phyloP scores from a whole-genome alignment of 1,284 basidiomycete species.

The Ustilago crameri region DNA sequence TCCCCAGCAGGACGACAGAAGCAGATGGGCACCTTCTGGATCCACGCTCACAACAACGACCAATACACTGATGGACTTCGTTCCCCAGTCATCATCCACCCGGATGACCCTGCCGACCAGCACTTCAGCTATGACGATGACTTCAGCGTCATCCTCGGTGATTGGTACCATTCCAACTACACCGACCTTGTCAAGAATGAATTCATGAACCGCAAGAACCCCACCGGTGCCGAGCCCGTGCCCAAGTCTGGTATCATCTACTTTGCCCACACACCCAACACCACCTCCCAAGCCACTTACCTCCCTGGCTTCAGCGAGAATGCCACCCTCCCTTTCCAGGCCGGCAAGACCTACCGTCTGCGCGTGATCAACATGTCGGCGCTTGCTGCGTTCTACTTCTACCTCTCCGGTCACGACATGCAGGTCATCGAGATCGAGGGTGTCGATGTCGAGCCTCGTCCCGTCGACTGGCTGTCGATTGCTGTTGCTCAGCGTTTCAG shows the following conservation, averaged over 20 bases:
- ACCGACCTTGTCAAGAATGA: conserved; percentile 55
- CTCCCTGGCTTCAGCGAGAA: conserved; percentile 76
- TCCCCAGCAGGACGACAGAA: conserved; percentile 38
- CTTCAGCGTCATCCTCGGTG: conserved; percentile 83
- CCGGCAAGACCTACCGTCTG: conserved; percentile 72
- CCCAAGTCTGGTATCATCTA: conserved; percentile 81
- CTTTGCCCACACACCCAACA: conserved; percentile 76
- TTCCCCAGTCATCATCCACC: conserved; percentile 67
- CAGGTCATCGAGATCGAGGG: conserved; percentile 61
- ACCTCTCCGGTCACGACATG: conserved; percentile 43
- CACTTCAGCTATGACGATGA: conserved; percentile 85
- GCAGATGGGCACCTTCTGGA: conserved; percentile 71
- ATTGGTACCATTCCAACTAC: conserved; percentile 73
- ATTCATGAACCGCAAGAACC: conserved; percentile 76
- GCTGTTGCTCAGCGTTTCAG: conserved; percentile 55
- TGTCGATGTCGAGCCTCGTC: conserved; percentile 41
- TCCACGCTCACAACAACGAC: conserved; percentile 63
- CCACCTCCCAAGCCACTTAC: conserved; percentile 37
- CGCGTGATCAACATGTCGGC: conserved; percentile 72
- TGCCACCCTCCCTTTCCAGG: conserved; percentile 75
- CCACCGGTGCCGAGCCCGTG: conserved; percentile 64
- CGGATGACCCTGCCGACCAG: conserved; percentile 49
- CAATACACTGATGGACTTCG: conserved; percentile 65
- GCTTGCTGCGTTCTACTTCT: conserved; percentile 58
- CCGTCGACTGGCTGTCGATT: conserved; percentile 45